These are phyloP conservation scores for Blumeria hordei DNA, from an alignment of 2,329 filamentous ascomycete genomes.

Conservation along the genomic window DNA sequence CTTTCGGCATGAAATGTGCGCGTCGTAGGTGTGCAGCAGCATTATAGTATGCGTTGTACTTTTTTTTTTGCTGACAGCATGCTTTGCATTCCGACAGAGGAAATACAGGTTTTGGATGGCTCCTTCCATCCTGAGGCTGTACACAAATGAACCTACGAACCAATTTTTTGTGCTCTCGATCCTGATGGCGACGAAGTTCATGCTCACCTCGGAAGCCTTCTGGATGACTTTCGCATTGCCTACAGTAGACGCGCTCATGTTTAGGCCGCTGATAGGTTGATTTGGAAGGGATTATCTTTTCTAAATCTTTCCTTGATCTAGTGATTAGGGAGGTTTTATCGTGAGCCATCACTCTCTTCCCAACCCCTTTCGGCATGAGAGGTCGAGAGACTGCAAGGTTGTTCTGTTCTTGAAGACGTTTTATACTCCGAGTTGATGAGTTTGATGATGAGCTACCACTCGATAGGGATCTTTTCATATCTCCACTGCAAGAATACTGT, in stretches of 20 bases:
- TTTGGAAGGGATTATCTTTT: slow-evolving; percentile 14
- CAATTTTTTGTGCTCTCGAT: slow-evolving; percentile 35
- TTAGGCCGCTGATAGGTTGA: slow-evolving; percentile 15
- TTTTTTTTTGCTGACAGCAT: slow-evolving; percentile 58
- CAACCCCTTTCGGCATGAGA: slow-evolving; percentile 12
- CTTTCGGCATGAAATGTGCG: slow-evolving; percentile 57
- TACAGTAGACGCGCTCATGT: slow-evolving; percentile 24
- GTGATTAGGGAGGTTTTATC: slow-evolving; percentile 13
- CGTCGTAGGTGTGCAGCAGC: slow-evolving; percentile 74
- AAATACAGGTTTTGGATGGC: slow-evolving; percentile 26
- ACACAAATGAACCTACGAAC: slow-evolving; percentile 34
- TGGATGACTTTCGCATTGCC: slow-evolving; percentile 55
- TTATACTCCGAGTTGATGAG: slow-evolving; percentile 12
- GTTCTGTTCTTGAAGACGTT: slow-evolving; percentile 13
- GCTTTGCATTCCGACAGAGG: slow-evolving; percentile 43
- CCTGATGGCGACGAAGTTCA: slow-evolving; percentile 47
- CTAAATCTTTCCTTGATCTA: slow-evolving; percentile 13
- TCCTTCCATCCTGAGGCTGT: slow-evolving; percentile 23
- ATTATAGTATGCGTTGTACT: slow-evolving; percentile 84
- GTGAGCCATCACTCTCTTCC: slow-evolving; percentile 11
- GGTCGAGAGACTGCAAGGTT: slow-evolving; percentile 11
- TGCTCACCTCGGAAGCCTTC: slow-evolving; percentile 81
- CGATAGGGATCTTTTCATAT: slow-evolving; percentile 15
- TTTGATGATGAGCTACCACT: slow-evolving; percentile 12
- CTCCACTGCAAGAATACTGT: slow-evolving; percentile 5